phyloP scores from a whole-genome alignment of 2,329 filamentous ascomycete species.

The Colletotrichum echinochloae region DNA sequence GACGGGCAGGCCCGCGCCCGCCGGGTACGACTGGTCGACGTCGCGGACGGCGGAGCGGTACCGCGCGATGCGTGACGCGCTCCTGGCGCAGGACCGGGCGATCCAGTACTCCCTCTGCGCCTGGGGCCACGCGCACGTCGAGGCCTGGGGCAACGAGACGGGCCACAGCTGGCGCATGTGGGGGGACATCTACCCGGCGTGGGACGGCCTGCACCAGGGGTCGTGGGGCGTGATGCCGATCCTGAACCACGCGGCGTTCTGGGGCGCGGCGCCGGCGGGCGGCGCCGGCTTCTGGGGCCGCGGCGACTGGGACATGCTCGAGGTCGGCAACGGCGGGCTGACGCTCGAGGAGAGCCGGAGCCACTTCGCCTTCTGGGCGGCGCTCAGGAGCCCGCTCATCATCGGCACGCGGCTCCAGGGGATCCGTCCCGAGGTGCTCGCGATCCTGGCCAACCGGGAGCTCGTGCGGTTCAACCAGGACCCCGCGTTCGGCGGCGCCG shows the following conservation, averaged over 20 bases:
- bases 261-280: no score
- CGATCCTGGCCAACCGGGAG: conserved; percentile 56
- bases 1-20: conserved; percentile 54
- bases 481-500: conserved; percentile 53
- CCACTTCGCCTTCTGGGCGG: conserved; percentile 65
- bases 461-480: conserved; percentile 61
- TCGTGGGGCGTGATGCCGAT: conserved; percentile 51
- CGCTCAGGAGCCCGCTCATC: conserved; percentile 62
- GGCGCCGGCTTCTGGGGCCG: conserved; percentile 61
- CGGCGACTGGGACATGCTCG: conserved; percentile 64
- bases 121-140: conserved; percentile 64
- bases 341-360: conserved; percentile 59
- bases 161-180: conserved; percentile 62
- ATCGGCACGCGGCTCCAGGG: conserved; percentile 58
- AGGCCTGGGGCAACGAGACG: conserved; percentile 61
- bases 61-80: conserved; percentile 63
- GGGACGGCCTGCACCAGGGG: conserved; percentile 47
- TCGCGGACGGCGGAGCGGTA: conserved; percentile 62
- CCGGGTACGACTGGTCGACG: conserved; percentile 62
- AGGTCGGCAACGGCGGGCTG: conserved; percentile 62
- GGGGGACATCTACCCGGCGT: conserved; percentile 55
- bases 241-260: conserved; percentile 62
- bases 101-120: conserved; percentile 66
- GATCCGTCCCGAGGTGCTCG: conserved; percentile 51
- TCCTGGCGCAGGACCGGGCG: conserved; percentile 56